Evolutionary conservation across 2,329 filamentous ascomycete species (phyloP), one percentile per base, ranked within the genome.

Genomic region (Fusarium sp.): DNA sequence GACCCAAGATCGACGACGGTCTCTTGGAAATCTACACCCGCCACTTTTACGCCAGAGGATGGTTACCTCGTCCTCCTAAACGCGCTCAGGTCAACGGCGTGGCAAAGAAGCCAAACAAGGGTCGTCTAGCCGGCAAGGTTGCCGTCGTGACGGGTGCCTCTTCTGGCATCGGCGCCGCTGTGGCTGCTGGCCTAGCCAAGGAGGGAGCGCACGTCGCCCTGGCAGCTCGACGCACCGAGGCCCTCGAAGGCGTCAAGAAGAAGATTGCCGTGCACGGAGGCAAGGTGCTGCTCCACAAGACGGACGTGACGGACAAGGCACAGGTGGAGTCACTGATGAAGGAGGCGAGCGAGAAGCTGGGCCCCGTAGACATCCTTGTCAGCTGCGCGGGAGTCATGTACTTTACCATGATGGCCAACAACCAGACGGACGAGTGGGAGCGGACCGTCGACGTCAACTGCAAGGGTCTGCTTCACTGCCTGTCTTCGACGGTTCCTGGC

Each of bases 321-420:
- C 88, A 95, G 76, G 92, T 95, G 6, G 89, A 93, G 75, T 87
- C 87, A 0, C 89, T 96, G 5, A 85, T 95, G 70, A 82, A 83
- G 4, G 85, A 88, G 0, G 86, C 92, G 1, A 85, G 85, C 29
- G 86, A 89, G 54, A 85, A 91, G 75, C 90, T 95, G 0, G 93
- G 93, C 0, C 89, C 91, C 0, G 86, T 95, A 52, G 93, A 96
- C 79, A 93, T 95, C 61, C 88, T 96, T n/a, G 90, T 96, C 59
- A 91, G 91, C 45, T 94, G 93, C 78, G 94, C 93, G 0, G 93
- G 93, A 38, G 93, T 96, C 79, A 96, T 96, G 93, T 96, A 96
- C 84, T 96, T 91, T 83, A 95, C 93, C 64, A 91, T 95, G 91
- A 95, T 96, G 93, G 90, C 91, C 66, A 95, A 95, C 79, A 88